Percentiles rank a stretch among this genome's conserved stretches.
These are phyloP conservation scores for Podospora fimiseda DNA, from an alignment of 495 filamentous ascomycete species.

Conservation along the genomic window DNA sequence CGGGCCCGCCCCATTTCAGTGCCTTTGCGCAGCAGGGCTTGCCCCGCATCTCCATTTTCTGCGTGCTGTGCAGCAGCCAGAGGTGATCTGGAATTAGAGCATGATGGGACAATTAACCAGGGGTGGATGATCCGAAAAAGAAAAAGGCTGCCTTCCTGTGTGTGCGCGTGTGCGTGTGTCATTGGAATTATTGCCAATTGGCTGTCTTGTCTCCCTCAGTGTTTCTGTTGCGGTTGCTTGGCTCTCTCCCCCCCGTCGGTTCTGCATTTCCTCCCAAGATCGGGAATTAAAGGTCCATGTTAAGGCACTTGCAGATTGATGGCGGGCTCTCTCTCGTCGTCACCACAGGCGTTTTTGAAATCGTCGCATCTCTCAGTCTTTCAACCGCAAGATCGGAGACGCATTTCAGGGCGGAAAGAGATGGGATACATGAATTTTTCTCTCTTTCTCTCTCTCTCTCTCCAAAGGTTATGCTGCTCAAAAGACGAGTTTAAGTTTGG, in stretches of 20 bases:
- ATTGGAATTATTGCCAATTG: slow-evolving; percentile 23
- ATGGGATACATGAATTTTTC: slow-evolving; percentile 1
- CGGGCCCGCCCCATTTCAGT: background rate
- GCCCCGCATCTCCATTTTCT: no score
- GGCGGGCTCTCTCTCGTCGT: background rate
- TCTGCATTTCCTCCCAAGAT: background rate
- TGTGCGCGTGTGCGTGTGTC: slow-evolving; percentile 13
- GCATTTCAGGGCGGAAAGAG: background rate
- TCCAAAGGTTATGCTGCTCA: slow-evolving; percentile 13
- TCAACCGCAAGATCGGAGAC: background rate
- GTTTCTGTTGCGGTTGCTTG: background rate
- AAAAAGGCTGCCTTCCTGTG: background rate
- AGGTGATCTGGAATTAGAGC: background rate
- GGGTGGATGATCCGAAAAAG: background rate
- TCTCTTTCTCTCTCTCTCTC: slow-evolving; percentile 9
- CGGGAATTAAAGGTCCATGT: background rate
- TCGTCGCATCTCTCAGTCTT: background rate
- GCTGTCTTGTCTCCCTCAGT: background rate
- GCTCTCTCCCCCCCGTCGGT: slow-evolving; percentile 1
- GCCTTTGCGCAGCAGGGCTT: background rate
- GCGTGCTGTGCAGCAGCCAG: background rate
- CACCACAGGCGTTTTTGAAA: background rate
- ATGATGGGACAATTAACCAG: background rate
- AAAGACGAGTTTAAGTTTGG: slow-evolving; percentile 15
- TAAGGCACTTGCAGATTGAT: background rate